Evolutionary conservation across 345 rosid genomes (phyloP), one percentile per base, ranked within the genome.

Genomic region (Cardamine occulta): DNA sequence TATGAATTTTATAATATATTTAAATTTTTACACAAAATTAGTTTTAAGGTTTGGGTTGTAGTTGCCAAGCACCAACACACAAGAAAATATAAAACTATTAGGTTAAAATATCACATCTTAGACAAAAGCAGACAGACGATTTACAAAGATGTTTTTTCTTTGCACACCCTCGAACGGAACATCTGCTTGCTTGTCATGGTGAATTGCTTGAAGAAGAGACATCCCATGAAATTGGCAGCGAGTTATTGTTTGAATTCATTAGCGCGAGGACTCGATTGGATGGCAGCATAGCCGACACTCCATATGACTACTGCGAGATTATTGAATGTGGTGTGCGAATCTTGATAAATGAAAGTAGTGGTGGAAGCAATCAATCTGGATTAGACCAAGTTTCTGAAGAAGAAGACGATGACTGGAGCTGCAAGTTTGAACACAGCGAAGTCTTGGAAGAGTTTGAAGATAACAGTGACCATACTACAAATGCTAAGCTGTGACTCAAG

Each of bases 361-460:
- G 29, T 2, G 15, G 19, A 56, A 58, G 24, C 63, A 32, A 58
- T 58, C 19, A 34, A 8, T 32, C 14, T 58, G 24, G 42, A 58
- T 58, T 59, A 59, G 23, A 59, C 64, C 45, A 59, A 59, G n/a
- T 59, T 59, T 18, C 42, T 58, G 39, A 29, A 31, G 34, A 31
- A 31, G 34, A 31, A 58, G 13, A 40, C 15, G 10, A 17, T 48
- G 35, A 29, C 39, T n/a, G 63, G 44, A 58, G 63, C 40, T 57
- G 31, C 62, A 2, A 32, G 44, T 58, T 58, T 32, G 42, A 58
- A 32, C 31, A 17, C 15, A 11, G 8, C 3, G 31, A 52, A 6
- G 31, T 52, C 31, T 52, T 52, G 15, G 56, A 52, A 21, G 15
- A 10, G 14, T 21, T 5, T 54, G 44, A 3, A 40, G 59, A 54